Evolutionary conservation across 2,329 filamentous ascomycete genomes (phyloP).

Genomic region (Thelonectria discophora): DNA sequence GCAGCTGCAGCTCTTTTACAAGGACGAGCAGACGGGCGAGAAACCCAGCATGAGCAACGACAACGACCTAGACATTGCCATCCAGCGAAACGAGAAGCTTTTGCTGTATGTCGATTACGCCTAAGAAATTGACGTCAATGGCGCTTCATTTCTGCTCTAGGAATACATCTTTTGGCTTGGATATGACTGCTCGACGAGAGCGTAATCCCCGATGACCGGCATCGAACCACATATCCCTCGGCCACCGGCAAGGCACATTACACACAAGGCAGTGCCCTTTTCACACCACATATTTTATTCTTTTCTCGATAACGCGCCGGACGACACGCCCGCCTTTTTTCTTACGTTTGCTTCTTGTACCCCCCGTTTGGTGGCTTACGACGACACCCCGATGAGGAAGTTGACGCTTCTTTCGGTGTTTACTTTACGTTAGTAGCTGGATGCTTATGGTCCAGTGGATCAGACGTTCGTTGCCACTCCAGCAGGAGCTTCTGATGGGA

Average conservation of each 20-base stretch:
- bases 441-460: slow-evolving; percentile 37
- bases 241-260: slow-evolving; percentile 21
- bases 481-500: slow-evolving; percentile 24
- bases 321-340: slow-evolving; percentile 16
- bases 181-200: slow-evolving; percentile 10
- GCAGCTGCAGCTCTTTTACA: slow-evolving; percentile 83
- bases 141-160: slow-evolving; percentile 35
- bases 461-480: slow-evolving; percentile 37
- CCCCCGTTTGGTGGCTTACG: slow-evolving; percentile 34
- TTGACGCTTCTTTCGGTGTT: slow-evolving; percentile 41
- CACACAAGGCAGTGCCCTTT: slow-evolving; percentile 22
- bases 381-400: slow-evolving; percentile 40
- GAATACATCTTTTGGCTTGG: slow-evolving; percentile 13
- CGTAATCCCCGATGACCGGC: slow-evolving; percentile 12
- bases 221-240: slow-evolving; percentile 18
- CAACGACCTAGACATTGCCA: slow-evolving; percentile 80
- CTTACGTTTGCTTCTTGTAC: slow-evolving; percentile 12
- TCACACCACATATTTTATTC: slow-evolving; percentile 27
- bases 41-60: slow-evolving; percentile 81
- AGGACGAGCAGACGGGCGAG: slow-evolving; percentile 81
- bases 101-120: slow-evolving; percentile 74
- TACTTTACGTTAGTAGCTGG: slow-evolving; percentile 39
- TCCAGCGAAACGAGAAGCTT: slow-evolving; percentile 87
- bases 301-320: slow-evolving; percentile 33
- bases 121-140: slow-evolving; percentile 43